Conservation (phyloP, 176 grass and related monocot genomes). For the Eragrostis curvula region DNA sequence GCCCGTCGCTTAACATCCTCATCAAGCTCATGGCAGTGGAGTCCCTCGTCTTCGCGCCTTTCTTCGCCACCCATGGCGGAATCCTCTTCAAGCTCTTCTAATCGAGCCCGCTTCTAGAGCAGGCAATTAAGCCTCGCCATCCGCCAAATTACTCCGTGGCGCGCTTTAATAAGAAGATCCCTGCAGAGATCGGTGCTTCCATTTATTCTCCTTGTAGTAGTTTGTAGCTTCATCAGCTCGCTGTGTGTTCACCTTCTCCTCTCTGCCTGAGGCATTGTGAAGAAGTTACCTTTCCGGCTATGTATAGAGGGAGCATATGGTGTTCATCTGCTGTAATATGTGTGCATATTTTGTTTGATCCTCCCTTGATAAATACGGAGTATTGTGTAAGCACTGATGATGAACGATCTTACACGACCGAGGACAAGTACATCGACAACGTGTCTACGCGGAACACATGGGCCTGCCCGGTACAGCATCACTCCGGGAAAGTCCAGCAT, state of each 20-base stretch:
- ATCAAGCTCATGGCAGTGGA: slow-evolving; percentile 69
- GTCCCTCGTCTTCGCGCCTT: slow-evolving; percentile 61
- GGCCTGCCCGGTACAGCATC: background rate
- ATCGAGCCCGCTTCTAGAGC: too few species aligned
- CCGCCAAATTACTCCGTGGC: too few species aligned
- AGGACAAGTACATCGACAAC: background rate
- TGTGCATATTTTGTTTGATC: background rate
- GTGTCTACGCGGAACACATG: too few species aligned
- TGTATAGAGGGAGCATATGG: background rate
- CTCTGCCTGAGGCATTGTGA: background rate
- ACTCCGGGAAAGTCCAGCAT: background rate
- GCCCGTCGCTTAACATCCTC: slow-evolving; percentile 69
- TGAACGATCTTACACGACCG: background rate
- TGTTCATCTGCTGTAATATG: slow-evolving; percentile 1
- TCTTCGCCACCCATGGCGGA: slow-evolving; percentile 57
- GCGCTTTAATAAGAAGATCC: too few species aligned
- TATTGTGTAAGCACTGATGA: background rate
- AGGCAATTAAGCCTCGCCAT: background rate
- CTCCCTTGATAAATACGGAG: background rate
- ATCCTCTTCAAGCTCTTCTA: slow-evolving; percentile 64
- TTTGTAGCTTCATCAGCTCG: background rate
- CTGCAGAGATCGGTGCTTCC: too few species aligned
- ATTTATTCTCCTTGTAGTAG: too few species aligned
- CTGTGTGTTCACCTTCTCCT: background rate
- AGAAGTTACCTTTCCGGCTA: background rate